Base-by-base conservation (phyloP, 2,329 filamentous ascomycete species). In the Iodosphaeria phyllophila region DNA sequence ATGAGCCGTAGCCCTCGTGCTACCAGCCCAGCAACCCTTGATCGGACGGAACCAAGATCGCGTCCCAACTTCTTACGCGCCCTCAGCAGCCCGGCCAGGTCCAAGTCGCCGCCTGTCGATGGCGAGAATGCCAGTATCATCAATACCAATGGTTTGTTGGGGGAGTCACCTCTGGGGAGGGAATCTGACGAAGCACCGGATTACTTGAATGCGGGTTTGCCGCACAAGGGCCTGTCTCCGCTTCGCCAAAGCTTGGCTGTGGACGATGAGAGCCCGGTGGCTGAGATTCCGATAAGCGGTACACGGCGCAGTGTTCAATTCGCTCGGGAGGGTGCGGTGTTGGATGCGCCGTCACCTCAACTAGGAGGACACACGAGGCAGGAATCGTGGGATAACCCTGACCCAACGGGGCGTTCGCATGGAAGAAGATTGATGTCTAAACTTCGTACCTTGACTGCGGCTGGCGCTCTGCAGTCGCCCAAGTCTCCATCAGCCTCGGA, bases 221-320 rank as follows among this genome's bases (percentile, higher is more conserved):
- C 47, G 2, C 47, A 52, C 24, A 40, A 46, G 5, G 31, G 30
- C 16, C 29, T 39, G 12, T 43, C 48, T 24, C 25, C 16, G 25
- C 35, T 15, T 29, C 38, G 21, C 34, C 41, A 31, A 19, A 29
- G 11, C 29, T 24, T 18, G 30, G 33, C 18, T 12, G 31, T 20
- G 28, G 26, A 13, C 18, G 28, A 10, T 27, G 29, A 20, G 22
- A 23, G 18, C 27, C 32, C 24, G 21, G 24, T 15, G 31, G 35
- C 15, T 28, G 29, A 23, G 35, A 40, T 25, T 30, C 32, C 18
- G 28, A 35, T 23, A 28, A 26, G 14, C 33, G n/a, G n/a, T n/a
- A n/a, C 58, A 12, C 56, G 69, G 25, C 64, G 66, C 28, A 86
- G 74, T 42, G 78, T 91, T 4, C 79, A 89, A 37, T 89, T 91